Conservation (phyloP, 805 yeast genomes). For the Saturnispora mendoncae region DNA sequence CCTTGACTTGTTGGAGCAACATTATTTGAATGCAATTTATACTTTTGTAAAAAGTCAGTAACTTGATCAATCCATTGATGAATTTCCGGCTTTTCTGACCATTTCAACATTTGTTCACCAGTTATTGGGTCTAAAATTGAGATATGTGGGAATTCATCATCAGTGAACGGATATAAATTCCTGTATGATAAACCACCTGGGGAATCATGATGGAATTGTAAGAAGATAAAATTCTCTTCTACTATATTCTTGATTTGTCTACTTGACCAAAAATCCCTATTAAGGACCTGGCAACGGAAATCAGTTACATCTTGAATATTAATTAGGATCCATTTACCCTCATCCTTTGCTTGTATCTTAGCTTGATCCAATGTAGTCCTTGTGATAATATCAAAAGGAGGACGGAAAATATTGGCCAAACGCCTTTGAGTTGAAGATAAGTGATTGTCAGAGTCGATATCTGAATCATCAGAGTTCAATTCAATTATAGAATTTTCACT, state of each 20-base stretch:
- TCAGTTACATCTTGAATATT: constrained; percentile 82
- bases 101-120: constrained; percentile 75
- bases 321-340: constrained; percentile 72
- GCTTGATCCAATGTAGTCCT: constrained; percentile 67
- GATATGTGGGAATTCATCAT: constrained; percentile 69
- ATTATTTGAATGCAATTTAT: constrained; percentile 65
- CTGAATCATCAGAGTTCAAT: constrained; percentile 30
- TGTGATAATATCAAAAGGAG: constrained; percentile 86
- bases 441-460: constrained; percentile 31
- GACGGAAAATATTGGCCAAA: constrained; percentile 76
- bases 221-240: constrained; percentile 61
- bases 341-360: constrained; percentile 50
- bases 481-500: constrained; percentile 31
- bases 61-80: constrained; percentile 59
- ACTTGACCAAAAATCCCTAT: constrained; percentile 90
- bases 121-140: constrained; percentile 92
- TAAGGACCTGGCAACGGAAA: constrained; percentile 81
- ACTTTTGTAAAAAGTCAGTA: constrained; percentile 55
- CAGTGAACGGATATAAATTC: constrained; percentile 61
- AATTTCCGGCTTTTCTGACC: constrained; percentile 63
- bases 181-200: constrained; percentile 62
- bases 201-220: constrained; percentile 79
- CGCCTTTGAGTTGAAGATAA: constrained; percentile 46
- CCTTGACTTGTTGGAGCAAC: constrained; percentile 37
- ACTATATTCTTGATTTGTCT: constrained; percentile 54